These are phyloP conservation scores for Breynia disticha DNA, from an alignment of 441 rosid species.

Conservation along the genomic window DNA sequence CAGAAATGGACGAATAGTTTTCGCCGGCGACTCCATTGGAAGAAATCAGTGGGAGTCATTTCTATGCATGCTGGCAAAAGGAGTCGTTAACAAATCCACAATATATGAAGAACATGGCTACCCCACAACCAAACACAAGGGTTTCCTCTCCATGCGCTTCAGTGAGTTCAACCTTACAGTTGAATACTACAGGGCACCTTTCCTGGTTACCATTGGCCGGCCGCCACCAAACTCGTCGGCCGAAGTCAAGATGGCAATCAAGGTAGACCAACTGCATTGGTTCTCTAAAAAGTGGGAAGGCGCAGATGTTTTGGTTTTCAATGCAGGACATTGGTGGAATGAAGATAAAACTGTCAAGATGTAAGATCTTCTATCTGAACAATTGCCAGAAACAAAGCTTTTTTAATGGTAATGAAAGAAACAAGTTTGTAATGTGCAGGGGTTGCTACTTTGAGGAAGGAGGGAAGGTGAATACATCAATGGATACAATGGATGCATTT, in stretches of 20 bases:
- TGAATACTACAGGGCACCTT: constrained; percentile 76
- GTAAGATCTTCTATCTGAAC: constrained; percentile 22
- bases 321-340: constrained; percentile 90
- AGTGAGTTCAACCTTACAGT: constrained; percentile 57
- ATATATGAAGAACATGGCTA: constrained; percentile 64
- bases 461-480: constrained; percentile 51
- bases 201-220: constrained; percentile 46
- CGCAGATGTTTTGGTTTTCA: constrained; percentile 65
- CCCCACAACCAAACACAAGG: constrained; percentile 74
- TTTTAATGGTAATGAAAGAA: background rate
- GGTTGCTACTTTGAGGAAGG: constrained; percentile 64
- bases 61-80: constrained; percentile 60
- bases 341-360: constrained; percentile 45
- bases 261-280: constrained; percentile 63
- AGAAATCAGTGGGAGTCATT: constrained; percentile 95
- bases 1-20: constrained; percentile 63
- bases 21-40: constrained; percentile 85
- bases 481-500: constrained; percentile 65
- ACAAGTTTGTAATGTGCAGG: constrained; percentile 24
- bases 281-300: constrained; percentile 54
- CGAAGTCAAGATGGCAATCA: constrained; percentile 32
- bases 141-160: constrained; percentile 68
- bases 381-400: background rate
- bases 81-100: constrained; percentile 42
- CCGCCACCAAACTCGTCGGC: constrained; percentile 40